Conservation (phyloP, 2,329 filamentous ascomycete genomes). For the Fusarium sp. region DNA sequence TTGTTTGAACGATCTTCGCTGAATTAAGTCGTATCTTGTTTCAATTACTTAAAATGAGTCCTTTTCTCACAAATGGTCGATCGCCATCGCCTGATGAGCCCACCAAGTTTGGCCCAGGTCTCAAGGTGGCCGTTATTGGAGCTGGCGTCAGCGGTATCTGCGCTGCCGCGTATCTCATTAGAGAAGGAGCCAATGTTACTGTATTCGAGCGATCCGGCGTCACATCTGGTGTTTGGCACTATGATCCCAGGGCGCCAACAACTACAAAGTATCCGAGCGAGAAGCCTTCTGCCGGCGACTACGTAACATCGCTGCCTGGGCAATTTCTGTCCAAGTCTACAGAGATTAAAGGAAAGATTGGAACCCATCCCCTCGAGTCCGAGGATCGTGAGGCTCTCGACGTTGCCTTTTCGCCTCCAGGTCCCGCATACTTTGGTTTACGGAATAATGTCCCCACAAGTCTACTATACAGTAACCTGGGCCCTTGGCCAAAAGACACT, state of each 20-base stretch:
- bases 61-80: slow-evolving; percentile 22
- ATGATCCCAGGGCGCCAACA: slow-evolving; percentile 50
- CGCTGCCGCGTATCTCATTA: slow-evolving; percentile 56
- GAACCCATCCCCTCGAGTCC: neutral
- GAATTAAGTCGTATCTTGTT: too few species aligned
- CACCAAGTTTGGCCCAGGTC: slow-evolving; percentile 19
- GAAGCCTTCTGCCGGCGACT: slow-evolving; percentile 50
- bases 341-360: neutral
- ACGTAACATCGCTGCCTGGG: slow-evolving; percentile 31
- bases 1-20: neutral
- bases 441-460: slow-evolving; percentile 83
- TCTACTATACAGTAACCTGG: slow-evolving; percentile 60
- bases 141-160: slow-evolving; percentile 59
- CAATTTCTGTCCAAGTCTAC: slow-evolving; percentile 5
- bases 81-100: neutral
- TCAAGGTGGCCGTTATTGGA: slow-evolving; percentile 57
- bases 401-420: slow-evolving; percentile 46
- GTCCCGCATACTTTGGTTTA: slow-evolving; percentile 70
- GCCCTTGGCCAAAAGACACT: slow-evolving; percentile 71
- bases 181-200: slow-evolving; percentile 54
- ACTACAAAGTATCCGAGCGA: slow-evolving; percentile 54
- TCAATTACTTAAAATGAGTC: slow-evolving; percentile 24
- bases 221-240: slow-evolving; percentile 59
- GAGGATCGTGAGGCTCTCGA: slow-evolving; percentile 8
- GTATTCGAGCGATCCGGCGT: slow-evolving; percentile 56